A percentile compares a stretch with the other conserved stretches of the same genome.
Evolutionary conservation across 192 early-diverging fungal species (phyloP).

Genomic region (Coemansia asiatica): DNA sequence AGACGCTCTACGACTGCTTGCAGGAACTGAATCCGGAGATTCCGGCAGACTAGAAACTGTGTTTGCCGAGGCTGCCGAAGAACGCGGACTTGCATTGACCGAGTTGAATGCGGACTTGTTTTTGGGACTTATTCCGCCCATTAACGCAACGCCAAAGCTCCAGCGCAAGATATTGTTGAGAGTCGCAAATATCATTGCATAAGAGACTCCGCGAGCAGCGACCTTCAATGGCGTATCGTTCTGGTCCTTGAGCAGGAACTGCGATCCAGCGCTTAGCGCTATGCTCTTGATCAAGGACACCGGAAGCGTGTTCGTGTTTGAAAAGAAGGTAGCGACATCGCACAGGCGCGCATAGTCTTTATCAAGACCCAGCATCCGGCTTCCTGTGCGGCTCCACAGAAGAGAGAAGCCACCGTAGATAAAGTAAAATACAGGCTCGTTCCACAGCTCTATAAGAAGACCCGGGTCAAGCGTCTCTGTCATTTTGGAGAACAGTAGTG

Average conservation of each 20-base stretch:
- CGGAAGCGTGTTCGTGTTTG: constrained; percentile 73
- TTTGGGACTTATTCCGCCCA: constrained; percentile 49
- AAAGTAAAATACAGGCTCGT: constrained; percentile 63
- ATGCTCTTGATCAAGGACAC: constrained; percentile 69
- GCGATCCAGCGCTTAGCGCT: constrained; percentile 48
- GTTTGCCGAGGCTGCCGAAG: constrained; percentile 6
- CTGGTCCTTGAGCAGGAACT: constrained; percentile 49
- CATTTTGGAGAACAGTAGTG: constrained; percentile 74
- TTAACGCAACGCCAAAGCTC: constrained; percentile 70
- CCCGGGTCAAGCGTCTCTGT: constrained; percentile 64
- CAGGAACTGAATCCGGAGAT: background rate
- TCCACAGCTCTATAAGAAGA: constrained; percentile 69
- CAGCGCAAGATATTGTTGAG: constrained; percentile 77
- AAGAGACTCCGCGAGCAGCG: constrained; percentile 67
- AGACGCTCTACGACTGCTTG: background rate
- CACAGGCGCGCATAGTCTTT: constrained; percentile 62
- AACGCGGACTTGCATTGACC: constrained; percentile 33
- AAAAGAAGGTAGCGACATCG: constrained; percentile 65
- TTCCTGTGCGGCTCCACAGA: constrained; percentile 44
- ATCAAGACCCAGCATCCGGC: constrained; percentile 43
- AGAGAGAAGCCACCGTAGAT: constrained; percentile 51
- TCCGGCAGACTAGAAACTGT: constrained; percentile 1
- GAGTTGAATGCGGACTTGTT: constrained; percentile 38
- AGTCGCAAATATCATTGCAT: constrained; percentile 76
- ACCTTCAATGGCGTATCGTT: constrained; percentile 52